Conservation (phyloP, 768 basidiomycete genomes). For the Amanita pallidorosea region DNA sequence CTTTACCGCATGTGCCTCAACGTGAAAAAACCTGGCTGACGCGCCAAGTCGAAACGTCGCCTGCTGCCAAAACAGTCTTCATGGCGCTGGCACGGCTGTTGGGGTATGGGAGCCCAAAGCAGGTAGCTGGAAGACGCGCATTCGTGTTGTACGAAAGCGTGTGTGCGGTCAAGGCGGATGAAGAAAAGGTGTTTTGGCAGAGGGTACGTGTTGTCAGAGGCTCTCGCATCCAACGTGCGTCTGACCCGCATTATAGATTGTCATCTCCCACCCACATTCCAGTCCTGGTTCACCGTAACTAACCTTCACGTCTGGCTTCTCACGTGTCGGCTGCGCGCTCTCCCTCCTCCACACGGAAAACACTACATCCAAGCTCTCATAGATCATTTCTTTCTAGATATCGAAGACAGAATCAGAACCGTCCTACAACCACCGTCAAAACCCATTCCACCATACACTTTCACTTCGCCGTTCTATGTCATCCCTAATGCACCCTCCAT, state of each 20-base stretch:
- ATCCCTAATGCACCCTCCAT: constrained; percentile 29
- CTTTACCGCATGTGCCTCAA: neutral
- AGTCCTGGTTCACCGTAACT: constrained; percentile 93
- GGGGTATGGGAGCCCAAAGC: constrained; percentile 53
- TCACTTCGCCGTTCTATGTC: constrained; percentile 30
- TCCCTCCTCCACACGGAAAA: constrained; percentile 57
- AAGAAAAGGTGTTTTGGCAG: constrained; percentile 54
- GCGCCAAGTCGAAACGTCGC: constrained; percentile 37
- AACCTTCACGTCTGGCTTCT: constrained; percentile 91
- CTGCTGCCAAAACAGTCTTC: constrained; percentile 33
- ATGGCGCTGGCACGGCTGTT: constrained; percentile 35
- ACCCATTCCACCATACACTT: constrained; percentile 34
- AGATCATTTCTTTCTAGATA: constrained; percentile 92
- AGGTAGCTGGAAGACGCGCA: constrained; percentile 49
- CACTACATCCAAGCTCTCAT: constrained; percentile 73
- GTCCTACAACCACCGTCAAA: constrained; percentile 53
- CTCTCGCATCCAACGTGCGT: neutral
- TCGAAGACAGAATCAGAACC: constrained; percentile 80
- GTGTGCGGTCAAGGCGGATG: constrained; percentile 46
- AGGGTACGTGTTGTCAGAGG: constrained; percentile 27
- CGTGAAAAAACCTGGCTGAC: constrained; percentile 43
- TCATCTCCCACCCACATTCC: constrained; percentile 82
- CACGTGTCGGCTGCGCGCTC: constrained; percentile 79
- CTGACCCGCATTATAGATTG: constrained; percentile 42
- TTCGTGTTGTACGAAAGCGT: constrained; percentile 46